phyloP scores from a whole-genome alignment of 202 grass and related monocot species.

The Alloteropsis angusta region DNA sequence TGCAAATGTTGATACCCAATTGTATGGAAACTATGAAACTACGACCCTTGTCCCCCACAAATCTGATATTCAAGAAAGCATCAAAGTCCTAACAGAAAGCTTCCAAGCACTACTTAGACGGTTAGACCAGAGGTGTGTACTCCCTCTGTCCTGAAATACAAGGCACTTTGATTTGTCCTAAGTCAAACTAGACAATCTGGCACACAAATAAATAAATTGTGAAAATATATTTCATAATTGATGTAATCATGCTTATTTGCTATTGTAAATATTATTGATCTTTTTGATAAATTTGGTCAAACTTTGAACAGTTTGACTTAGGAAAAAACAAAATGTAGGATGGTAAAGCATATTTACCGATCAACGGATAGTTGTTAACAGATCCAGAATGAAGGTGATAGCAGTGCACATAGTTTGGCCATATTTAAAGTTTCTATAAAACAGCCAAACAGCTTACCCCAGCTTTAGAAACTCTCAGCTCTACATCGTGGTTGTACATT shows the following conservation, averaged over 20 bases:
- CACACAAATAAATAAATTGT: too few species aligned
- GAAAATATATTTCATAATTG: too few species aligned
- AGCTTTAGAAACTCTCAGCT: constrained; percentile 93
- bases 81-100: background rate
- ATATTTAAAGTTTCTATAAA: background rate
- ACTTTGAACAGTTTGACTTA: too few species aligned
- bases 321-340: background rate
- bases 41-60: background rate
- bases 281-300: too few species aligned
- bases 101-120: background rate
- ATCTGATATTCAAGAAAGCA: background rate
- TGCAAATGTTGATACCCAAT: background rate
- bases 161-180: too few species aligned
- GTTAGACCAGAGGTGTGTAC: background rate
- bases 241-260: too few species aligned
- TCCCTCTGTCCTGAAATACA: too few species aligned
- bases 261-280: too few species aligned
- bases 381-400: constrained; percentile 12
- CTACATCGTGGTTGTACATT: constrained; percentile 95
- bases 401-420: background rate
- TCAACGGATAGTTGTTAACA: background rate
- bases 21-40: background rate
- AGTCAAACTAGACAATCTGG: too few species aligned
- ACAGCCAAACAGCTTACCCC: constrained; percentile 53
- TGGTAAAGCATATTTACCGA: constrained; percentile 1